Conservation (phyloP, 2,329 filamentous ascomycete species). For the Fonsecaea monophora region DNA sequence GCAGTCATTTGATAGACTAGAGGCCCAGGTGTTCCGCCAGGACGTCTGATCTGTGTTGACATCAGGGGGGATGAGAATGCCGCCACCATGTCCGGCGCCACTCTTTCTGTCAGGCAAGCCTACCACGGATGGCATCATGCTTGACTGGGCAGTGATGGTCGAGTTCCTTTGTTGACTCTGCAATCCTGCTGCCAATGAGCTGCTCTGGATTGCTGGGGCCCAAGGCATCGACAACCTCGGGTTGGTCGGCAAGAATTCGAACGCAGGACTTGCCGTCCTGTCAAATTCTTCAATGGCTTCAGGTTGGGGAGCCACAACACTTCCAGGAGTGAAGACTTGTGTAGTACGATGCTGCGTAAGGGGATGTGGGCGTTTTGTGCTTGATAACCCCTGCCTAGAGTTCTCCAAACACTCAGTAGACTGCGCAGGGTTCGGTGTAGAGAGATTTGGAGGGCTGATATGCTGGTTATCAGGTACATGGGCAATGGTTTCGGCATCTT, state of each 20-base stretch:
- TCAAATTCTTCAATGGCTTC: background rate
- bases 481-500: background rate
- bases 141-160: constrained; percentile 38
- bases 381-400: constrained; percentile 24
- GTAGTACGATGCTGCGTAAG: constrained; percentile 39
- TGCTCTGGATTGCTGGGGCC: background rate
- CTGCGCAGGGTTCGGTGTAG: constrained; percentile 30
- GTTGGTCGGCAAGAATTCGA: background rate
- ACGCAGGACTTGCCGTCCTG: background rate
- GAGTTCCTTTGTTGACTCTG: constrained; percentile 4
- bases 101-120: constrained; percentile 50
- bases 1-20: constrained; percentile 47
- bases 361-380: constrained; percentile 27
- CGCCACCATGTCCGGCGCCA: constrained; percentile 52
- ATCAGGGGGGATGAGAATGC: constrained; percentile 48
- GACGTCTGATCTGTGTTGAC: constrained; percentile 47
- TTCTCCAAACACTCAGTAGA: constrained; percentile 27
- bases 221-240: background rate
- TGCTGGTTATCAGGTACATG: background rate
- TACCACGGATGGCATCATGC: constrained; percentile 4
- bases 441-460: constrained; percentile 6
- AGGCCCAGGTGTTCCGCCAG: constrained; percentile 48
- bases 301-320: background rate
- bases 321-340: background rate
- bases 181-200: constrained; percentile 1